These are phyloP conservation scores for Coemansia sp. DNA, from an alignment of 192 early-diverging fungal genomes.

Conservation along the genomic window DNA sequence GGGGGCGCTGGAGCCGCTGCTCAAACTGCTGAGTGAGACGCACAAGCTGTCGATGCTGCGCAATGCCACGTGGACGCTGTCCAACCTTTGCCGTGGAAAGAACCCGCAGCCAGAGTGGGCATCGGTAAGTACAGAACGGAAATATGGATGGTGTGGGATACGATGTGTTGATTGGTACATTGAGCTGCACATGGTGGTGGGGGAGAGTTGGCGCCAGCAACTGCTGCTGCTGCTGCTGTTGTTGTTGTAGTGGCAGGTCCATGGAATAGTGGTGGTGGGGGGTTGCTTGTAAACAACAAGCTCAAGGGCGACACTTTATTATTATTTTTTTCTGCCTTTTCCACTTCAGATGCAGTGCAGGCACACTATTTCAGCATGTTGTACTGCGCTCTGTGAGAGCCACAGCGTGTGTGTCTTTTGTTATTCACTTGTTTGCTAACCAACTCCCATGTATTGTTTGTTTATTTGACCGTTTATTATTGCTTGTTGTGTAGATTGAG, in stretches of 20 bases:
- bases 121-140: slow-evolving; percentile 20
- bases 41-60: slow-evolving; percentile 97
- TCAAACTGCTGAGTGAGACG: slow-evolving; percentile 82
- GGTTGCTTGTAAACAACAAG: too few species aligned
- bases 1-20: slow-evolving; percentile 85
- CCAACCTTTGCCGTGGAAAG: slow-evolving; percentile 99
- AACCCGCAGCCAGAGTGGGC: slow-evolving; percentile 92
- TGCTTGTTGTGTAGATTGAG: slow-evolving; percentile 63
- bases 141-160: slow-evolving; percentile 38
- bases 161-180: slow-evolving; percentile 15
- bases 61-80: slow-evolving; percentile 99
- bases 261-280: too few species aligned
- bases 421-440: not conserved
- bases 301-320: too few species aligned
- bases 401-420: not conserved
- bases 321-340: not conserved
- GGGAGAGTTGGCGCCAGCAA: not conserved
- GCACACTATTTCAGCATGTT: not conserved
- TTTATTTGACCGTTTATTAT: not conserved
- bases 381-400: not conserved
- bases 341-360: not conserved
- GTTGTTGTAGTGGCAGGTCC: slow-evolving; percentile 1
- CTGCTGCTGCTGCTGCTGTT: slow-evolving; percentile 10
- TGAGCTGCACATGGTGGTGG: too few species aligned
- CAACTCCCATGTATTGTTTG: not conserved